Conservation (phyloP, 768 basidiomycete species). For the Crepidotus variabilis region DNA sequence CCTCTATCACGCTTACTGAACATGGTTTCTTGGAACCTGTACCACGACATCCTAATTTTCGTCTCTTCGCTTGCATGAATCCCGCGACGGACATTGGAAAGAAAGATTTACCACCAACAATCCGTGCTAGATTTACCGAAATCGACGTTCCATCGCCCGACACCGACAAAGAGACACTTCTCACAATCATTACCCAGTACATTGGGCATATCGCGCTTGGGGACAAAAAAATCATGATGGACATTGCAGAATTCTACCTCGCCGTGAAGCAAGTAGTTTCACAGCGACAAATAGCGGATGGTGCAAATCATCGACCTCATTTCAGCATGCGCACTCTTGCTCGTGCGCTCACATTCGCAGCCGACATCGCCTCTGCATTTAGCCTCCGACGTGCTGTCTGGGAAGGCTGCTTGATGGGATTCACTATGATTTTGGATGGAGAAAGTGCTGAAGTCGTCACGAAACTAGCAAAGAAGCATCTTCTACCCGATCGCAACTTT, state of each 20-base stretch:
- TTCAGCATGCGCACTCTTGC: slow-evolving; percentile 96
- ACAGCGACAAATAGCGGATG: slow-evolving; percentile 81
- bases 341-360: slow-evolving; percentile 86
- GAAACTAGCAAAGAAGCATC: slow-evolving; percentile 67
- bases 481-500: slow-evolving; percentile 78
- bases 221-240: slow-evolving; percentile 84
- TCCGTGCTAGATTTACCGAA: slow-evolving; percentile 91
- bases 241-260: slow-evolving; percentile 88
- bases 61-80: slow-evolving; percentile 99
- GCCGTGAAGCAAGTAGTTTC: slow-evolving; percentile 75
- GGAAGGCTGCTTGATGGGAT: slow-evolving; percentile 98
- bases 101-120: slow-evolving; percentile 90
- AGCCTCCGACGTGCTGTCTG: slow-evolving; percentile 84
- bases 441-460: slow-evolving; percentile 66
- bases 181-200: slow-evolving; percentile 85
- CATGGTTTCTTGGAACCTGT: slow-evolving; percentile 88
- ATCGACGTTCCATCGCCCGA: slow-evolving; percentile 95
- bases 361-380: slow-evolving; percentile 73
- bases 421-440: slow-evolving; percentile 89
- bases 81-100: slow-evolving; percentile 99
- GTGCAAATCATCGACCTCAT: slow-evolving; percentile 88
- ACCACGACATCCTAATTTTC: slow-evolving; percentile 91
- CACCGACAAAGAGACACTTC: slow-evolving; percentile 82
- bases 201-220: slow-evolving; percentile 79
- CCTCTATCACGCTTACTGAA: slow-evolving; percentile 91